These are phyloP conservation scores for Pulicaria dysenterica DNA, from an alignment of 129 eudicot genomes.

Conservation along the genomic window DNA sequence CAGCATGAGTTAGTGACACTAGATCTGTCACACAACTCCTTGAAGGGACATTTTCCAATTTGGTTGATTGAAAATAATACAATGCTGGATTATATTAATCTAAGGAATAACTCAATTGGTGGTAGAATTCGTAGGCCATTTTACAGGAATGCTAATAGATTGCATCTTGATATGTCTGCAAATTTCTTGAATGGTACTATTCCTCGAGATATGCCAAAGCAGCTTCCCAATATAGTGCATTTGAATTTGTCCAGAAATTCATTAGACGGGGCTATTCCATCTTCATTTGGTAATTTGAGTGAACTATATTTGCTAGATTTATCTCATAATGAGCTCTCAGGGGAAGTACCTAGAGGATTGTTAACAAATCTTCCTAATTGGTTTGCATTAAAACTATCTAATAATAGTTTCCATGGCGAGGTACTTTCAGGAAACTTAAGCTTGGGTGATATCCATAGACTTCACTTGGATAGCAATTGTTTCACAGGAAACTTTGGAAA, in stretches of 20 bases:
- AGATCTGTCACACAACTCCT: slow-evolving; percentile 25
- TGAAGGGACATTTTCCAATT: too few species aligned
- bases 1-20: slow-evolving; percentile 24
- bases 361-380: neutral
- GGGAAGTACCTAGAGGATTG: slow-evolving; percentile 33
- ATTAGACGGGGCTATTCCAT: slow-evolving; percentile 23
- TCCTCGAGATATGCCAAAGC: neutral
- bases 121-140: neutral
- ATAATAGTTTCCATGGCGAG: slow-evolving; percentile 33
- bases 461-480: slow-evolving; percentile 18
- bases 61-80: too few species aligned
- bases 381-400: neutral
- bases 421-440: slow-evolving; percentile 21
- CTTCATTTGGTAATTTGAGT: slow-evolving; percentile 12
- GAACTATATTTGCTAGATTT: neutral
- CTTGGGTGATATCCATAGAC: fast-evolving
- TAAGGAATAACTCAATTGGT: slow-evolving; percentile 19
- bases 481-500: too few species aligned
- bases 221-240: neutral
- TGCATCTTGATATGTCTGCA: neutral
- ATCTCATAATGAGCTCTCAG: slow-evolving; percentile 26
- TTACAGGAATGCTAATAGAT: neutral
- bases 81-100: neutral
- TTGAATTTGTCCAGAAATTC: slow-evolving; percentile 26
- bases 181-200: slow-evolving; percentile 21